Evolutionary conservation across 1,139 yeast species (phyloP), one percentile per base, ranked within the genome.

Genomic region (Schizosaccharomyces versatilis): DNA sequence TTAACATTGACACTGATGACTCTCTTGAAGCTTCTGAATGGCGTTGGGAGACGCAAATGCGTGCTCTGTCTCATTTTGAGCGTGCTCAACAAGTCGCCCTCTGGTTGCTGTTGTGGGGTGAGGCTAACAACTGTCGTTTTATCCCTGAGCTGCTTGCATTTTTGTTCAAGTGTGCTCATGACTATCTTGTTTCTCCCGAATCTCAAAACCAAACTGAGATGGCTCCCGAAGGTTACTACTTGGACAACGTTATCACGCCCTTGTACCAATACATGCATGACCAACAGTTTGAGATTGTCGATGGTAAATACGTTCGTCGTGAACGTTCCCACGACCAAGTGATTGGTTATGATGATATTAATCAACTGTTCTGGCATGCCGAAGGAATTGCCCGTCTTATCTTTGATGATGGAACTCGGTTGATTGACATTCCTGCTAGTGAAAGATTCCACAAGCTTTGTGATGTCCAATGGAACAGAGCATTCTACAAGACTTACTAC

Each of bases 291-390:
- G 97, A 90, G 71, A 80, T 93, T 63, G 76, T 81, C 62, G 95
- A 88, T 62, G 97, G 97, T 60, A 84, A 93, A 71, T 93, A 81
- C 65, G 93, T 90, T 63, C 93, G 93, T 73, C 88, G 99, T 69
- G 98, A 90, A 75, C 83, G 77, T 65, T 98, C 93, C 70, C 98
- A 93, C 73, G 83, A 86, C 73, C 77, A 83, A 67, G 78, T 90
- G 62, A 81, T 90, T 66, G 98, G 98, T 69, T 90, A 90, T 68
- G 99, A 90, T 73, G 98, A 93, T 73, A 94, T 90, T 59, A 90
- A 93, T 71, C 99, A 93, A 74, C 77, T 90, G 64, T 90, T 90
- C 72, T 90, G 99, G 98, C 90, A 90, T 71, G 97, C 98, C 51
- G 97, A 90, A 71, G 99, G 98, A 74, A 83, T 90, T 63, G 84